Base-by-base conservation (phyloP, 2,329 filamentous ascomycete genomes). In the Venturia nashicola region DNA sequence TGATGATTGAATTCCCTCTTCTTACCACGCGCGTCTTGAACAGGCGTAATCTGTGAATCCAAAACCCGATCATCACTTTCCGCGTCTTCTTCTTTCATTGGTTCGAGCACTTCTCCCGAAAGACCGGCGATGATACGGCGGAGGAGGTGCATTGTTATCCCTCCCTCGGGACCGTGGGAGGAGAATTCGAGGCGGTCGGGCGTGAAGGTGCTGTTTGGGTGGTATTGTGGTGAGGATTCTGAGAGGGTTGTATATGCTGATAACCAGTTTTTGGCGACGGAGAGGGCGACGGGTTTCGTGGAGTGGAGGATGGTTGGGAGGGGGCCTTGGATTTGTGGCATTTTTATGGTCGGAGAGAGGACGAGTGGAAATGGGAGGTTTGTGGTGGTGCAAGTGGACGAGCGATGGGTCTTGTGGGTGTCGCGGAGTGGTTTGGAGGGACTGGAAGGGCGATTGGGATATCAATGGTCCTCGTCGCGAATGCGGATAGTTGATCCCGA, bases 61-160 rank as follows among this genome's bases (percentile, higher is more conserved):
- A 64, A 63, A 48, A 65, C 36, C 46, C 54, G 40, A n/a, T 55
- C 65, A 23, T 65, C 66, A 61, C 66, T 60, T 57, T 66, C 23
- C 67, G 65, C 64, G 40, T 59, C 51, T 32, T 64, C n/a, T 57
- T 42, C 63, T 57, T 40, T 66, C 65, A 39, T 62, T 59, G 36
- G 66, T 64, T 65, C 59, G 14, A 62, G 40, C 12, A 67, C 66
- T 16, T 83, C 81, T 27, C 82, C 82, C 23, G 74, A 70, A 65
- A 84, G 67, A 0, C 82, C 82, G 6, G 78, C 77, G 66, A 80
- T 79, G 9, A 84, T 78, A 59, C 82, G 76, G 44, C 77, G 74
- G 57, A 84, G 70, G 68, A 83, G 80, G 69, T 82, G 79, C 62
- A 84, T 40, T 16, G 59, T 48, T n/a, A 82, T 73, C 8, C 78